Base-by-base conservation (phyloP, 768 basidiomycete genomes). In the Pulveroboletus sp. region DNA sequence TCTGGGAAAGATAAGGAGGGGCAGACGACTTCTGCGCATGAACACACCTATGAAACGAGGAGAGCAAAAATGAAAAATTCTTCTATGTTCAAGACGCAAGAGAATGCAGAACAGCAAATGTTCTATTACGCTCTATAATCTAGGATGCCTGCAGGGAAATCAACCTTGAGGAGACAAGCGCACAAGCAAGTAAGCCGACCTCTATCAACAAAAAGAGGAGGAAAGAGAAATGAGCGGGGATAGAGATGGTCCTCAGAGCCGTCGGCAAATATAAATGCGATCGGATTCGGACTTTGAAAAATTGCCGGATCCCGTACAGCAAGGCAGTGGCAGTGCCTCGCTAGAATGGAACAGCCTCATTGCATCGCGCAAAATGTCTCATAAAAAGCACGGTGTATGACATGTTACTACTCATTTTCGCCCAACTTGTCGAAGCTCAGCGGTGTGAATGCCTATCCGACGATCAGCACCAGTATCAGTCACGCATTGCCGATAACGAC, bases 31-130 rank as follows among this genome's bases (percentile, higher is more conserved):
- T 5, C n/a, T 19, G 36, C 16, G 43, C n/a, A 34, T 36, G 30
- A 38, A 65, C 70, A 44, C 48, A 81, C 82, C 71, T 77, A 63
- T 73, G 63, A 56, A 60, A 54, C 71, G 45, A 43, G 31, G 60
- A 49, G 62, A 61, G 70, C 65, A 65, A 11, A 62, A n/a, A 44
- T 55, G 65, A 72, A 56, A 56, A 45, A 61, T 67, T 69, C 57
- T 63, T 71, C 65, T 64, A 65, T 57, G 59, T 59, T 51, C 44
- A 57, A 66, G 63, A 73, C 65, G 70, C 70, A 73, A 74, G 71
- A 46, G 71, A 62, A 73, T 69, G 75, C 73, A 67, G 75, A 73
- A 79, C 78, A 80, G 74, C 73, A 74, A 71, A 80, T 73, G 77
- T 75, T 86, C 81, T 86, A 88, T 69, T 59, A 61, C 29, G 50